Evolutionary conservation across 371 early-diverging fungal genomes (phyloP).

Genomic region (Mortierella sp.): DNA sequence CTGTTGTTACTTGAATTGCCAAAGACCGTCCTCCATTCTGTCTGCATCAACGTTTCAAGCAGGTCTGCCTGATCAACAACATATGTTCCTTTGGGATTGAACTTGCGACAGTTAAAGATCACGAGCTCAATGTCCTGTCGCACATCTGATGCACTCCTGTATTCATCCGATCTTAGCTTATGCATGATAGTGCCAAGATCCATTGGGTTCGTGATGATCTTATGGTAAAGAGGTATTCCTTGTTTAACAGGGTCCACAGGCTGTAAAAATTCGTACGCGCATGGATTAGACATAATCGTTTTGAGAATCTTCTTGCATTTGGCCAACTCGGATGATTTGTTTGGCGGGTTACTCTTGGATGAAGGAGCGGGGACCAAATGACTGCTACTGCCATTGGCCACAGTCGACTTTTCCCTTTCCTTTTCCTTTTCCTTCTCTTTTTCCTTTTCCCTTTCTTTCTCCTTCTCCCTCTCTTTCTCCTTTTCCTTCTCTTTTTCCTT

Average conservation of each 20-base stretch:
- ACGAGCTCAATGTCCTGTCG: slow-evolving; percentile 74
- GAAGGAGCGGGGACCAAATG: background rate
- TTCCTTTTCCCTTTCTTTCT: no score
- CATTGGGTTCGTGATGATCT: slow-evolving; percentile 95
- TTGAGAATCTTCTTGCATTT: slow-evolving; percentile 46
- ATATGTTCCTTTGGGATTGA: slow-evolving; percentile 63
- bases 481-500: background rate
- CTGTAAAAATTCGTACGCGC: slow-evolving; percentile 44
- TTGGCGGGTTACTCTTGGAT: slow-evolving; percentile 16
- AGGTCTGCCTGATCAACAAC: slow-evolving; percentile 64
- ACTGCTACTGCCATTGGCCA: background rate
- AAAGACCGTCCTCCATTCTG: slow-evolving; percentile 58
- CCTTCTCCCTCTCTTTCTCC: no score
- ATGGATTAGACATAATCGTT: slow-evolving; percentile 31
- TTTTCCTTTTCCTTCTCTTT: no score
- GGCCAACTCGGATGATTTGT: slow-evolving; percentile 26
- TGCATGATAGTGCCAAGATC: slow-evolving; percentile 93
- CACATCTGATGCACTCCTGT: slow-evolving; percentile 66
- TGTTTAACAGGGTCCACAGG: slow-evolving; percentile 77
- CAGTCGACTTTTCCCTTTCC: slow-evolving; percentile 10
- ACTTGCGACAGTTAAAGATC: slow-evolving; percentile 67
- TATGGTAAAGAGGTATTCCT: slow-evolving; percentile 82
- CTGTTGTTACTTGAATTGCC: slow-evolving; percentile 21
- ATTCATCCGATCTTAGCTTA: slow-evolving; percentile 66
- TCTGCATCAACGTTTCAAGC: slow-evolving; percentile 60